These are phyloP conservation scores for Thymus quinquecostatus DNA, from an alignment of 257 asterid genomes.

Conservation along the genomic window DNA sequence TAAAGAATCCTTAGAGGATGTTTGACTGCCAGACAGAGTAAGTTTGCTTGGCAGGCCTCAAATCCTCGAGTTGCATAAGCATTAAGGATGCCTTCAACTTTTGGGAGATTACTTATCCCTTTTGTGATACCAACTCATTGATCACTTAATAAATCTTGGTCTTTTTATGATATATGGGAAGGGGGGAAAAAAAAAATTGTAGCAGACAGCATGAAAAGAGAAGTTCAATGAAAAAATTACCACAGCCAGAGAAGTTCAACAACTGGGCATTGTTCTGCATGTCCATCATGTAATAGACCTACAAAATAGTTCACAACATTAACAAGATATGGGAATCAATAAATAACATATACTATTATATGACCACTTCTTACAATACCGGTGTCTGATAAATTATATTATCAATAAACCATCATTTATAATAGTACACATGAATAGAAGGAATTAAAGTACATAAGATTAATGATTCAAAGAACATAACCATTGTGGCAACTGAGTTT, in stretches of 20 bases:
- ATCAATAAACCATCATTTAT: not conserved
- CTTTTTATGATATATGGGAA: not conserved
- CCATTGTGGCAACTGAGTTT: not conserved
- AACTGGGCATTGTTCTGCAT: slow-evolving; percentile 66
- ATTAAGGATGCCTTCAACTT: not conserved
- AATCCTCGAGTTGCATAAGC: not conserved
- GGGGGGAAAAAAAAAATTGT: not conserved
- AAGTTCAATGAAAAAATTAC: slow-evolving; percentile 51
- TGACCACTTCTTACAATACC: slow-evolving; percentile 8
- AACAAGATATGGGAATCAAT: slow-evolving; percentile 6
- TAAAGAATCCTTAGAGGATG: not conserved
- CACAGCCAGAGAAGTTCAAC: slow-evolving; percentile 96
- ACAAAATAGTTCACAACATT: slow-evolving; percentile 35
- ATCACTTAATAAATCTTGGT: not conserved
- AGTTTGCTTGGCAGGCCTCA: not conserved
- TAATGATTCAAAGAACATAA: slow-evolving; percentile 18
- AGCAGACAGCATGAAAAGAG: not conserved
- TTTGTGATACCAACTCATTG: not conserved
- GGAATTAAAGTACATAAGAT: not conserved
- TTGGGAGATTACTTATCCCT: not conserved
- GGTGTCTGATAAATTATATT: not conserved
- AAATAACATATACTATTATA: slow-evolving; percentile 14
- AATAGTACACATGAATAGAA: slow-evolving; percentile 13
- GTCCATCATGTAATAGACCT: slow-evolving; percentile 95
- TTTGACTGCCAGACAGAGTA: not conserved